These are phyloP conservation scores for Boletus pseudopeckii DNA, from an alignment of 768 basidiomycete genomes.

Conservation along the genomic window DNA sequence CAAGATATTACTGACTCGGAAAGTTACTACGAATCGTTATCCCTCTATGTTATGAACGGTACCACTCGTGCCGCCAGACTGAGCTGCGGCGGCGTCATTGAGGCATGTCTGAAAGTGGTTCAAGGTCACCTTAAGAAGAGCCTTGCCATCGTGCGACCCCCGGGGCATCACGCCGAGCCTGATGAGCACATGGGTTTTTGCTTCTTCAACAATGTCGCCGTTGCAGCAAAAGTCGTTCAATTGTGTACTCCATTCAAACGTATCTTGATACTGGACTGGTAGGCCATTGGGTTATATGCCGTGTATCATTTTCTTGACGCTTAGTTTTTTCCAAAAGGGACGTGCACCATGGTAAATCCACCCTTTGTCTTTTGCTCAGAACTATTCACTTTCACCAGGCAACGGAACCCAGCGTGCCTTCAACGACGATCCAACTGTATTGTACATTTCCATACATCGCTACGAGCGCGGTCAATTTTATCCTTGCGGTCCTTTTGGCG, in stretches of 20 bases:
- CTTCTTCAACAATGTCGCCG: constrained; percentile 98
- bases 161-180: constrained; percentile 98
- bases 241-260: constrained; percentile 65
- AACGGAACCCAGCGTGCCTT: constrained; percentile 98
- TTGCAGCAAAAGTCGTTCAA: constrained; percentile 82
- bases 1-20: constrained; percentile 75
- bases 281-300: constrained; percentile 28
- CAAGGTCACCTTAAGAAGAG: constrained; percentile 76
- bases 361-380: neutral
- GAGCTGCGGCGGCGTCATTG: constrained; percentile 93
- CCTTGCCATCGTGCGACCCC: constrained; percentile 94
- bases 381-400: constrained; percentile 45
- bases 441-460: constrained; percentile 94
- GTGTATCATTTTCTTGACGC: constrained; percentile 3
- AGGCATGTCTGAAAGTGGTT: constrained; percentile 84
- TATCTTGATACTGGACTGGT: constrained; percentile 96
- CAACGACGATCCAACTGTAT: constrained; percentile 84
- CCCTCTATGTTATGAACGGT: constrained; percentile 84
- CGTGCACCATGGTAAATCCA: constrained; percentile 78
- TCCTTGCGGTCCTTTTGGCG: constrained; percentile 88
- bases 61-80: constrained; percentile 84
- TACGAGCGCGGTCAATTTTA: constrained; percentile 93
- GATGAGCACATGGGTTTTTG: constrained; percentile 99
- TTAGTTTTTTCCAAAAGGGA: constrained; percentile 57
- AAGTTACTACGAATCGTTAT: constrained; percentile 84